Evolutionary conservation across 768 basidiomycete species (phyloP).

Genomic region (Paxillus involutus): DNA sequence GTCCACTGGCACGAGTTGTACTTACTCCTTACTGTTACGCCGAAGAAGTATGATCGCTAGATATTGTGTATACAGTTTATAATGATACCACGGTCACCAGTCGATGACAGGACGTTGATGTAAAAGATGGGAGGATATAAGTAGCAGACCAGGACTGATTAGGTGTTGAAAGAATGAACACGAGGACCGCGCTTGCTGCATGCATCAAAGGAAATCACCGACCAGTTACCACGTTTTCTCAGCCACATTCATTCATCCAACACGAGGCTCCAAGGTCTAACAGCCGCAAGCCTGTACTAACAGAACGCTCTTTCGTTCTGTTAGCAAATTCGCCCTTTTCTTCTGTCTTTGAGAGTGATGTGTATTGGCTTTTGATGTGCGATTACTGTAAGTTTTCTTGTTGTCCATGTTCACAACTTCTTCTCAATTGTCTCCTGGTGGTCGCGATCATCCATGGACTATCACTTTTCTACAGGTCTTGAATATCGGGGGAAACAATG

Average conservation of each 20-base stretch:
- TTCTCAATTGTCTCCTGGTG: background rate
- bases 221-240: conserved; percentile 32
- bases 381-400: conserved; percentile 12
- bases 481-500: conserved; percentile 31
- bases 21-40: background rate
- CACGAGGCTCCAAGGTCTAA: conserved; percentile 29
- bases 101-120: conserved; percentile 7
- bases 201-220: conserved; percentile 25
- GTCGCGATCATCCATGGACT: background rate
- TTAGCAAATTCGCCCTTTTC: conserved; percentile 7
- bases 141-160: conserved; percentile 14
- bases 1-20: background rate
- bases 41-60: background rate
- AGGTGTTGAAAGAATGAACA: background rate
- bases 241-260: conserved; percentile 26
- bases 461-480: conserved; percentile 24
- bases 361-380: conserved; percentile 23
- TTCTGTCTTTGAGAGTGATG: conserved; percentile 21
- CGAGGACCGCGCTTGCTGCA: background rate
- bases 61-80: background rate
- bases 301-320: conserved; percentile 10
- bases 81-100: too few species aligned
- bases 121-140: conserved; percentile 13
- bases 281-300: conserved; percentile 7
- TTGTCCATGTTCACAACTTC: background rate